A percentile compares a stretch with the other conserved stretches of the same genome.
phyloP scores from a whole-genome alignment of 331 rosid species.

The Stylosanthes scabra region DNA sequence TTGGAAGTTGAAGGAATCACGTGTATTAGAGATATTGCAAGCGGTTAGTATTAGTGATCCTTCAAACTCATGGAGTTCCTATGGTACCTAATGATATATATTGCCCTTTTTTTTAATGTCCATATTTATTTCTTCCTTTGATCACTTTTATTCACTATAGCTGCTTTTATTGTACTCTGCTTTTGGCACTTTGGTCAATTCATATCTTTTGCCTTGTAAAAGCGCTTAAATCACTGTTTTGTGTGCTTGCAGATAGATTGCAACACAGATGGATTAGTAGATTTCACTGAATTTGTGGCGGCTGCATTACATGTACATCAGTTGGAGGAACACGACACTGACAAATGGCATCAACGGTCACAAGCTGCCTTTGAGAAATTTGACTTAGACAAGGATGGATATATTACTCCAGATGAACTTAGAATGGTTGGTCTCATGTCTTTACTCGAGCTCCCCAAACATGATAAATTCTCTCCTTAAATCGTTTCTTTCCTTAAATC shows the following conservation, averaged over 20 bases:
- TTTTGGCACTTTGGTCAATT: background rate
- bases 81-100: slow-evolving; percentile 15
- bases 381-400: slow-evolving; percentile 92
- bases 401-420: slow-evolving; percentile 94
- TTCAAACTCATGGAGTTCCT: slow-evolving; percentile 21
- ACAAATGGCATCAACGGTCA: slow-evolving; percentile 84
- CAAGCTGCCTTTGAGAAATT: slow-evolving; percentile 95
- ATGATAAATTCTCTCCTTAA: slow-evolving; percentile 7
- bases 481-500: slow-evolving; percentile 19
- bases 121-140: slow-evolving; percentile 5
- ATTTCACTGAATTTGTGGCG: slow-evolving; percentile 93
- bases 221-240: slow-evolving; percentile 28
- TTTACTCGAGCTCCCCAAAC: slow-evolving; percentile 18
- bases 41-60: slow-evolving; percentile 71
- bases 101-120: background rate
- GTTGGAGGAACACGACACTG: slow-evolving; percentile 95
- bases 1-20: slow-evolving; percentile 92
- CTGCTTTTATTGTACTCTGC: slow-evolving; percentile 15
- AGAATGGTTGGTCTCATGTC: slow-evolving; percentile 74
- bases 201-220: slow-evolving; percentile 21
- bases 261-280: slow-evolving; percentile 99
- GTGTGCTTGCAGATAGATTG: slow-evolving; percentile 76
- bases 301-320: slow-evolving; percentile 96
- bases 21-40: slow-evolving; percentile 88
- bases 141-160: background rate